Conservation (phyloP, 1,139 yeast species). For the Saccharomyces pastorianus region DNA sequence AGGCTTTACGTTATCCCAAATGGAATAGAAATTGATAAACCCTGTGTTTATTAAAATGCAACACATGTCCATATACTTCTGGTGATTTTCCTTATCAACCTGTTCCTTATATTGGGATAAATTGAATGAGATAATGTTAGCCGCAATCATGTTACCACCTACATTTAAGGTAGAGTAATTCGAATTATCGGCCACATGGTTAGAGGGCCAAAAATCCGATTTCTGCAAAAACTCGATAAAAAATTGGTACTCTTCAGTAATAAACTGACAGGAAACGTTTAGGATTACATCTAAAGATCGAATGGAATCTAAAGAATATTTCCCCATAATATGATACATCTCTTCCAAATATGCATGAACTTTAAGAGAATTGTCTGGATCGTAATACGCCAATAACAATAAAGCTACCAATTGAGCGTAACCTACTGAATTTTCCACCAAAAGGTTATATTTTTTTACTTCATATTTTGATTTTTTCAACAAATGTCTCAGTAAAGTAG, state of each 20-base stretch:
- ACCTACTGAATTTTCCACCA: constrained; percentile 80
- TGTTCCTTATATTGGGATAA: constrained; percentile 30
- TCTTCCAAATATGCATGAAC: constrained; percentile 43
- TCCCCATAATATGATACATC: constrained; percentile 60
- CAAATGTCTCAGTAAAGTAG: constrained; percentile 17
- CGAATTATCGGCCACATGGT: constrained; percentile 28
- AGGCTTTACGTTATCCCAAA: constrained; percentile 53
- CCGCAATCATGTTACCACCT: constrained; percentile 57
- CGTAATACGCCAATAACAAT: constrained; percentile 39
- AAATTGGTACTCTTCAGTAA: constrained; percentile 41
- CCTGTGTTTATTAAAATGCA: constrained; percentile 62
- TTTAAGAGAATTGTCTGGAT: constrained; percentile 37
- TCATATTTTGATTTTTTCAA: constrained; percentile 41
- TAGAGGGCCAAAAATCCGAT: constrained; percentile 62
- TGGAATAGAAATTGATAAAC: constrained; percentile 53
- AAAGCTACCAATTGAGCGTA: constrained; percentile 59
- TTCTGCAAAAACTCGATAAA: constrained; percentile 42
- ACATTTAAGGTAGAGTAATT: constrained; percentile 30
- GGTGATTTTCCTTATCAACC: constrained; percentile 31
- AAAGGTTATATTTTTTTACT: constrained; percentile 61
- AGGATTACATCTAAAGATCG: constrained; percentile 58
- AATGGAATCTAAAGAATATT: constrained; percentile 68
- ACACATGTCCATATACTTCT: constrained; percentile 38
- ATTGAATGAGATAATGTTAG: constrained; percentile 53
- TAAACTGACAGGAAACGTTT: constrained; percentile 41